Conservation (phyloP, 768 basidiomycete genomes). For the Suillus variegatus region DNA sequence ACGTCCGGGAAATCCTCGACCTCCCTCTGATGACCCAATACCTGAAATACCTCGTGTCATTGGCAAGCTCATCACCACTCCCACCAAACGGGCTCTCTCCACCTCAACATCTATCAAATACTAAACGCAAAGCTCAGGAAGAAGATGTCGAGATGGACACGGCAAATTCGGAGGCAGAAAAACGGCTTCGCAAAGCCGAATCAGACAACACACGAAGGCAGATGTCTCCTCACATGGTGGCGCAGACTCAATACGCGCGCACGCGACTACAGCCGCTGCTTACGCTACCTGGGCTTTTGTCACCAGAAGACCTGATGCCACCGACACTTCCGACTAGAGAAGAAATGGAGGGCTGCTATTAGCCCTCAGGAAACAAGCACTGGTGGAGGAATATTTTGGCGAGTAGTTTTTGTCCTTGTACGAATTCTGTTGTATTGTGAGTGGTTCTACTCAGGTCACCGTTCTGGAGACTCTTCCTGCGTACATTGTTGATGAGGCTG, state of each 20-base stretch:
- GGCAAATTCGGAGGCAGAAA: background rate
- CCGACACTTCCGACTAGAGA: slow-evolving; percentile 74
- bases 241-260: slow-evolving; percentile 26
- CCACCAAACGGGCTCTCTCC: slow-evolving; percentile 16
- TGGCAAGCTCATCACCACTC: slow-evolving; percentile 20
- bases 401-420: slow-evolving; percentile 19
- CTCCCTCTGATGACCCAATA: slow-evolving; percentile 51
- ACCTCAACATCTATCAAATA: background rate
- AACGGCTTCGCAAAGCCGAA: background rate
- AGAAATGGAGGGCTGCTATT: slow-evolving; percentile 81
- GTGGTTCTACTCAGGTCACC: too few relatives aligned
- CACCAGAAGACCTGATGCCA: slow-evolving; percentile 69
- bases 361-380: slow-evolving; percentile 25
- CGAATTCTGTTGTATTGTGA: too few relatives aligned
- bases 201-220: background rate
- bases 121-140: slow-evolving; percentile 3
- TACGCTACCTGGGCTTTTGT: slow-evolving; percentile 80
- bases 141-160: slow-evolving; percentile 2
- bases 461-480: background rate
- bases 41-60: slow-evolving; percentile 49
- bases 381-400: slow-evolving; percentile 81
- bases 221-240: slow-evolving; percentile 8
- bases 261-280: slow-evolving; percentile 61
- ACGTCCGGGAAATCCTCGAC: slow-evolving; percentile 54
- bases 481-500: background rate